Percentiles rank a stretch among this genome's conserved stretches.
These are phyloP conservation scores for Hibiscus trionum DNA, from an alignment of 345 rosid genomes.

Conservation along the genomic window DNA sequence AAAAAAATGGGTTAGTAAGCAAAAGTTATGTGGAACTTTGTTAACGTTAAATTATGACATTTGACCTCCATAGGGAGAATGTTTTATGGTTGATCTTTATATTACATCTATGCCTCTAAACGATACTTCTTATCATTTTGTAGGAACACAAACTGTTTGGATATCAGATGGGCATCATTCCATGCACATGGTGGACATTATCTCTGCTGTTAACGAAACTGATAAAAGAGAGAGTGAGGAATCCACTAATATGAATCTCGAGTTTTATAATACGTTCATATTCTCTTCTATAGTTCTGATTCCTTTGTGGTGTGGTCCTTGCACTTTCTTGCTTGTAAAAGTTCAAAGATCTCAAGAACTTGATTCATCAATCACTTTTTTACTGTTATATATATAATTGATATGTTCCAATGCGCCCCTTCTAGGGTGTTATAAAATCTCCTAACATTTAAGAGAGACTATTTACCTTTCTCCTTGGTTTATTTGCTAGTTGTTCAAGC, in stretches of 20 bases:
- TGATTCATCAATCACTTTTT: not conserved
- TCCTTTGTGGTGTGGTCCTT: not conserved
- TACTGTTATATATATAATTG: not conserved
- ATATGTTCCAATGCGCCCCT: not conserved
- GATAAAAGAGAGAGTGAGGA: slow-evolving; percentile 33
- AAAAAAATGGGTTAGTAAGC: not conserved
- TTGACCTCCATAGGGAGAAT: not conserved
- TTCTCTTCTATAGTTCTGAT: not conserved
- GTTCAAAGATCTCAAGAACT: not conserved
- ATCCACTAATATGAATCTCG: slow-evolving; percentile 29
- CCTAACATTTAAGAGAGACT: not conserved
- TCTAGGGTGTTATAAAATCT: not conserved
- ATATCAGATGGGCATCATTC: slow-evolving; percentile 56
- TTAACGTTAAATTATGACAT: not conserved
- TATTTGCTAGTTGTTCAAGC: slow-evolving; percentile 40
- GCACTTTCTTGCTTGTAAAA: not conserved
- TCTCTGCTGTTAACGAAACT: slow-evolving; percentile 29
- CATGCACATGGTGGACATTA: slow-evolving; percentile 45
- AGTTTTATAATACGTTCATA: slow-evolving; percentile 25
- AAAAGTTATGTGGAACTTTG: not conserved
- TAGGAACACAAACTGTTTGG: slow-evolving; percentile 66
- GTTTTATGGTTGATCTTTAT: slow-evolving; percentile 1
- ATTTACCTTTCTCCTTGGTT: slow-evolving; percentile 13
- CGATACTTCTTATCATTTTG: slow-evolving; percentile 17
- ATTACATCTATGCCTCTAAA: slow-evolving; percentile 2